phyloP scores from a whole-genome alignment of 2,329 filamentous ascomycete species.

The Neonectria neomacrospora region DNA sequence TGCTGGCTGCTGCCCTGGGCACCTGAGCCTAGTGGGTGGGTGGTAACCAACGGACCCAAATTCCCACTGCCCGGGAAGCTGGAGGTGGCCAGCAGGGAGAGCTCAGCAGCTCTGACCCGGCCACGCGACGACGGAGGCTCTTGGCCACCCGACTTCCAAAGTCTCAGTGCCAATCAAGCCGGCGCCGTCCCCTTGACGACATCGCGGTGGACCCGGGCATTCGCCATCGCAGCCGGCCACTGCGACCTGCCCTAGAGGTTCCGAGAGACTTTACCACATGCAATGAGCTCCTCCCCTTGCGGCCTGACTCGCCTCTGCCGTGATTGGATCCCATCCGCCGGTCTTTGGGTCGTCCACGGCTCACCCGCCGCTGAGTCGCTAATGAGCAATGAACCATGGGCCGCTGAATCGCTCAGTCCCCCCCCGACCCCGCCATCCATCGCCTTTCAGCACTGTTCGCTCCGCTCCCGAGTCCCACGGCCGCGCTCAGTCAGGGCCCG shows the following conservation, averaged over 20 bases:
- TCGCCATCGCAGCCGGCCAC: conserved; percentile 29
- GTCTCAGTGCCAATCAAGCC: conserved; percentile 36
- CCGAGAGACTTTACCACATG: conserved; percentile 42
- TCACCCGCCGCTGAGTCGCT: background rate
- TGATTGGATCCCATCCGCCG: conserved; percentile 43
- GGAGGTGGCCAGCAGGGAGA: background rate
- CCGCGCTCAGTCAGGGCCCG: conserved; percentile 14
- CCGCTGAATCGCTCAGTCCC: background rate
- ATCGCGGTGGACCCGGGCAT: conserved; percentile 41
- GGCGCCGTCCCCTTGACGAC: conserved; percentile 26
- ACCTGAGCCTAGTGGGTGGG: conserved; percentile 15
- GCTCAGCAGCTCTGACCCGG: conserved; percentile 12
- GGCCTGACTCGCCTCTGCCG: conserved; percentile 43
- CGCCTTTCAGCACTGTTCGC: conserved; percentile 27
- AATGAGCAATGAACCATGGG: background rate
- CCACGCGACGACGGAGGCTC: conserved; percentile 15
- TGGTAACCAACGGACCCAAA: background rate
- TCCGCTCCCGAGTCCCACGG: conserved; percentile 26
- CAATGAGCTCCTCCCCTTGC: conserved; percentile 35
- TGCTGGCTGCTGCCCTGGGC: conserved; percentile 10
- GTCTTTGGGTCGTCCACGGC: conserved; percentile 27
- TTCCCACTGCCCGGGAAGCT: conserved; percentile 13
- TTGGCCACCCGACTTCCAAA: conserved; percentile 18
- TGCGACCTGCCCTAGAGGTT: conserved; percentile 23
- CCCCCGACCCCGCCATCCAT: conserved; percentile 40